Conservation (phyloP, 1,284 basidiomycete genomes). For the Volvariella surrecta region DNA sequence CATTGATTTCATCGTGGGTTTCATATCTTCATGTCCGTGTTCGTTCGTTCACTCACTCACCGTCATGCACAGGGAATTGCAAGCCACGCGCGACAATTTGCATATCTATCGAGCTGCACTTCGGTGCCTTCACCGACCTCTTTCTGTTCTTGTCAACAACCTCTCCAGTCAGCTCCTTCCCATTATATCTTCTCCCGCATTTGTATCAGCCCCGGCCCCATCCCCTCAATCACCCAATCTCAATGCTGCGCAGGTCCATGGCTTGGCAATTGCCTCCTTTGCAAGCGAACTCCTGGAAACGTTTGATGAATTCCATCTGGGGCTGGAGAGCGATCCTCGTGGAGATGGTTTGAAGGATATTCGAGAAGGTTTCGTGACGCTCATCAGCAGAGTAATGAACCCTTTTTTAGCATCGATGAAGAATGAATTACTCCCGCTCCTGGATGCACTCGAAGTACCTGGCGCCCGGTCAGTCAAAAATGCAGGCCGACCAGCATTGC, state of each 20-base stretch:
- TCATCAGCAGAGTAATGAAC: slow-evolving; percentile 56
- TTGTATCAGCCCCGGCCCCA: slow-evolving; percentile 42
- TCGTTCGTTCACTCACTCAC: slow-evolving; percentile 10
- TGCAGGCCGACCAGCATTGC: slow-evolving; percentile 23
- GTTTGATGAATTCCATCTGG: slow-evolving; percentile 57
- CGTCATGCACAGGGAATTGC: slow-evolving; percentile 48
- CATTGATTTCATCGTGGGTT: slow-evolving; percentile 60
- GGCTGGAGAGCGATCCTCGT: slow-evolving; percentile 48
- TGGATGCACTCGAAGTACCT: slow-evolving; percentile 49
- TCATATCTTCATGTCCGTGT: slow-evolving; percentile 8
- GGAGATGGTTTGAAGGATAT: slow-evolving; percentile 58
- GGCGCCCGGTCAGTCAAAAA: slow-evolving; percentile 9
- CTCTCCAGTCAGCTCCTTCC: slow-evolving; percentile 59
- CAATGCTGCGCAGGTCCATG: slow-evolving; percentile 65
- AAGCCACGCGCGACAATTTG: slow-evolving; percentile 48
- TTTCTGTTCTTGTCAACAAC: slow-evolving; percentile 65
- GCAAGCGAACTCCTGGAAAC: slow-evolving; percentile 62
- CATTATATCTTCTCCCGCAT: slow-evolving; percentile 53
- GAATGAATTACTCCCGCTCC: slow-evolving; percentile 46
- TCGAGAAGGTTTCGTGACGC: slow-evolving; percentile 57
- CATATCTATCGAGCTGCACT: slow-evolving; percentile 63
- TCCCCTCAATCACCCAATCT: slow-evolving; percentile 40
- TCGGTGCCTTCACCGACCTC: slow-evolving; percentile 62
- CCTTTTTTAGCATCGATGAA: slow-evolving; percentile 57
- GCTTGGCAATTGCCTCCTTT: slow-evolving; percentile 55